Percentiles rank a stretch among this genome's conserved stretches.
Evolutionary conservation across 2,329 filamentous ascomycete genomes (phyloP).

Genomic region (Trichoderma koningiopsis): DNA sequence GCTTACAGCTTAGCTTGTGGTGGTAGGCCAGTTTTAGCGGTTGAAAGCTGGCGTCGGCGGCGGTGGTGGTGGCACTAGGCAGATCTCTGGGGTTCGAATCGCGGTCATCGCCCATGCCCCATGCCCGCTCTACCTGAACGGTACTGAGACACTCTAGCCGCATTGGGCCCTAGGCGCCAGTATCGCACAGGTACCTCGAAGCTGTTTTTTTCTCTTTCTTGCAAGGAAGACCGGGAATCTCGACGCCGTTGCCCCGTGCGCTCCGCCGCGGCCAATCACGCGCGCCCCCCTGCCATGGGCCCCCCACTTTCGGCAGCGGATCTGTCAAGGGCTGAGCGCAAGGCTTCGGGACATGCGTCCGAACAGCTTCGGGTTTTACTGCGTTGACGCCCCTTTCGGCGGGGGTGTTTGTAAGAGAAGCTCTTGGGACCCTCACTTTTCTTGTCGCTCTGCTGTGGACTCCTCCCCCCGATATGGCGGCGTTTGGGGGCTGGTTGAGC

Average conservation of each 20-base stretch:
- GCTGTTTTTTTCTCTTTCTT: neutral
- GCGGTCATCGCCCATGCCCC: neutral
- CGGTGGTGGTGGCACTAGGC: neutral
- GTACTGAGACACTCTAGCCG: neutral
- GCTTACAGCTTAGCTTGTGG: neutral
- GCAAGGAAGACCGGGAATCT: neutral
- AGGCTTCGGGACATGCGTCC: slow-evolving; percentile 21
- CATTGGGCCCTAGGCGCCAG: neutral
- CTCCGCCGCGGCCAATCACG: slow-evolving; percentile 12
- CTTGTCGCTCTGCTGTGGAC: neutral
- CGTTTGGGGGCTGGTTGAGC: neutral
- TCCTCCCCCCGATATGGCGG: neutral
- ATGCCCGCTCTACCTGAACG: neutral
- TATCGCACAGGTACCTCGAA: neutral
- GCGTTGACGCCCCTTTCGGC: neutral
- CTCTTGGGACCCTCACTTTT: neutral
- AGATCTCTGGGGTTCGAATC: neutral
- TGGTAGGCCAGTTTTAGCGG: too few relatives aligned
- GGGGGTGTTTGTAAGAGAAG: neutral
- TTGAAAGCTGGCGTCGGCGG: too few relatives aligned
- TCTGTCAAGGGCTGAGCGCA: slow-evolving; percentile 21
- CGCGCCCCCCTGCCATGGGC: neutral
- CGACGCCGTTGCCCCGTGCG: neutral
- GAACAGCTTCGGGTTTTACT: slow-evolving; percentile 17
- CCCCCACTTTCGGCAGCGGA: slow-evolving; percentile 21